Percentiles rank a stretch among this genome's conserved stretches.
Conservation (phyloP, 176 grass and related monocot genomes). For the Triticum urartu region DNA sequence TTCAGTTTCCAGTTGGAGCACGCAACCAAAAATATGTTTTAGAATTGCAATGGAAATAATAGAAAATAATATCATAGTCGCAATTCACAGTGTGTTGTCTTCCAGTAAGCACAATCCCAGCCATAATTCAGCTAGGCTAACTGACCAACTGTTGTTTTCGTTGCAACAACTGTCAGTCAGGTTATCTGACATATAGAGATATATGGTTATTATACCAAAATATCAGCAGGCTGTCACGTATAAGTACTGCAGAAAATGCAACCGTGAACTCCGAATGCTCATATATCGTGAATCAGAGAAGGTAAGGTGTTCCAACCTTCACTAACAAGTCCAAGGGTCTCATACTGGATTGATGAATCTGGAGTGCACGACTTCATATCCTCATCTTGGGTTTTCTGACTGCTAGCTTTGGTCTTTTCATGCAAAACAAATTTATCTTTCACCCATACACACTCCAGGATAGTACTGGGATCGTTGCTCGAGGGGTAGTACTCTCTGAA, state of each 20-base stretch:
- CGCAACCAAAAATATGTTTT: too few relatives aligned
- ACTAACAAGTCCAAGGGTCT: constrained; percentile 28
- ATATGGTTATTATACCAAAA: background rate
- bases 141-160: background rate
- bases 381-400: constrained; percentile 34
- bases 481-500: constrained; percentile 67
- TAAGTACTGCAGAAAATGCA: constrained; percentile 1
- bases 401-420: constrained; percentile 38
- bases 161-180: background rate
- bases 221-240: background rate
- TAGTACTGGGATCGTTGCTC: constrained; percentile 5
- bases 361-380: constrained; percentile 3
- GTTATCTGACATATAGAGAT: background rate
- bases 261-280: constrained; percentile 5
- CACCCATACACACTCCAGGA: constrained; percentile 59
- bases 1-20: too few relatives aligned
- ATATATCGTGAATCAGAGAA: constrained; percentile 9
- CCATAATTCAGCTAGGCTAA: too few relatives aligned
- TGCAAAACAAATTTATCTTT: constrained; percentile 72
- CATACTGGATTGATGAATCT: constrained; percentile 48
- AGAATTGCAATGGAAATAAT: too few relatives aligned
- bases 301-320: constrained; percentile 41
- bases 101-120: too few relatives aligned
- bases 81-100: too few relatives aligned
- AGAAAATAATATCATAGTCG: too few relatives aligned